Evolutionary conservation across 768 basidiomycete species (phyloP).

Genomic region (Panaeolus cyanescens): DNA sequence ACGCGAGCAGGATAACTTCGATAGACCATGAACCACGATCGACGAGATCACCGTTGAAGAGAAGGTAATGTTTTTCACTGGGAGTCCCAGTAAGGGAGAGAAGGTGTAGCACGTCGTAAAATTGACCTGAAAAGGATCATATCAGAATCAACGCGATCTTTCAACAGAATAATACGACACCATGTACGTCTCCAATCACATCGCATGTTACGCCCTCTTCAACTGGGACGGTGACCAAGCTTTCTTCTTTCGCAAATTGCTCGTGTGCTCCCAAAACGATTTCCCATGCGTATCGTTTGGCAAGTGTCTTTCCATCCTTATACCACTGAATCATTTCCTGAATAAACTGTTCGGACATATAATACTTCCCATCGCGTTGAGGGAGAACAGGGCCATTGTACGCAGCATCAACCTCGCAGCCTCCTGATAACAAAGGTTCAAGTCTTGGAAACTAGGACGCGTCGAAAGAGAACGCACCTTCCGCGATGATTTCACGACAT

Average conservation of each 20-base stretch:
- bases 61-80: conserved; percentile 76
- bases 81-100: conserved; percentile 86
- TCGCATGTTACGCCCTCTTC: conserved; percentile 82
- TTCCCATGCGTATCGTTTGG: conserved; percentile 92
- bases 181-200: conserved; percentile 96
- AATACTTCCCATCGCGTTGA: conserved; percentile 65
- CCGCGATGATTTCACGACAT: conserved; percentile 76
- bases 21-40: conserved; percentile 97
- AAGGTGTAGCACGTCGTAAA: conserved; percentile 90
- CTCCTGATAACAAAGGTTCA: conserved; percentile 43
- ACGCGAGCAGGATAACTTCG: conserved; percentile 89
- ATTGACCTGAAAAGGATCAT: conserved; percentile 67
- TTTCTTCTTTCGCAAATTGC: conserved; percentile 75
- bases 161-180: conserved; percentile 37
- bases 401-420: conserved; percentile 72
- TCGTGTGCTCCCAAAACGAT: conserved; percentile 87
- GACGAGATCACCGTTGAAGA: conserved; percentile 96
- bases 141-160: not conserved
- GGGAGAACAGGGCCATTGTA: conserved; percentile 78
- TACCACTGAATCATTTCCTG: conserved; percentile 88
- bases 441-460: not conserved
- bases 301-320: conserved; percentile 90
- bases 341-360: conserved; percentile 78
- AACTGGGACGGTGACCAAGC: conserved; percentile 75
- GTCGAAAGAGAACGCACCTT: conserved; percentile 49